Evolutionary conservation across 1,139 yeast species (phyloP).

Genomic region (Blastobotrys elegans): DNA sequence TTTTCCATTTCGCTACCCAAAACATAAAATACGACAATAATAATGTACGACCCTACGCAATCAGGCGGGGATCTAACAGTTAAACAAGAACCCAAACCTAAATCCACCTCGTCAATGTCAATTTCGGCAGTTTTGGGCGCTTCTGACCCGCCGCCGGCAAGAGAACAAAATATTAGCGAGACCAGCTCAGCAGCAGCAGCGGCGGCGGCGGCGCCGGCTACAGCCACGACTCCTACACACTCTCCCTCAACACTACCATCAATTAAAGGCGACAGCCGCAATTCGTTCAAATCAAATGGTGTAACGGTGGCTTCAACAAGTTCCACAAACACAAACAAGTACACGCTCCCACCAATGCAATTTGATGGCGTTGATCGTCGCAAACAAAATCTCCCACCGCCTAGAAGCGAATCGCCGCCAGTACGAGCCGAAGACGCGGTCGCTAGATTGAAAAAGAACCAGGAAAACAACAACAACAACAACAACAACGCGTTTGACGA

Average conservation of each 20-base stretch:
- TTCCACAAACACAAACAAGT: slow-evolving; percentile 8
- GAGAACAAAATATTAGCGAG: neutral
- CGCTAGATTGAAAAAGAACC: slow-evolving; percentile 28
- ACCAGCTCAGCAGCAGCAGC: neutral
- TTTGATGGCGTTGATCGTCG: slow-evolving; percentile 22
- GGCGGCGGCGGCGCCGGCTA: neutral
- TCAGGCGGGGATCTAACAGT: slow-evolving; percentile 1
- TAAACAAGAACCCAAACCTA: neutral
- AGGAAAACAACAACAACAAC: slow-evolving; percentile 4
- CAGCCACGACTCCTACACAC: neutral
- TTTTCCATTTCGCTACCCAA: too few species aligned
- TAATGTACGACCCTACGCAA: slow-evolving; percentile 8
- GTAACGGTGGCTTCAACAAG: neutral
- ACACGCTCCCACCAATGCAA: slow-evolving; percentile 23
- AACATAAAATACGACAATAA: too few species aligned
- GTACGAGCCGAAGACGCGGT: slow-evolving; percentile 34
- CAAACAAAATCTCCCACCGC: slow-evolving; percentile 18
- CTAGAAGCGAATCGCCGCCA: slow-evolving; percentile 22
- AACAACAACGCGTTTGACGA: slow-evolving; percentile 8
- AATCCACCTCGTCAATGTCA: slow-evolving; percentile 12
- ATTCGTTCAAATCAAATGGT: slow-evolving; percentile 6
- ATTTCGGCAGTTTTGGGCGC: slow-evolving; percentile 14
- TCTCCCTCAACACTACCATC: neutral
- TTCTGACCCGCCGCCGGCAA: neutral
- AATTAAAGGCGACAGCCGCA: neutral